These are phyloP conservation scores for Paxillus rubicundulus DNA, from an alignment of 768 basidiomycete genomes.

Conservation along the genomic window DNA sequence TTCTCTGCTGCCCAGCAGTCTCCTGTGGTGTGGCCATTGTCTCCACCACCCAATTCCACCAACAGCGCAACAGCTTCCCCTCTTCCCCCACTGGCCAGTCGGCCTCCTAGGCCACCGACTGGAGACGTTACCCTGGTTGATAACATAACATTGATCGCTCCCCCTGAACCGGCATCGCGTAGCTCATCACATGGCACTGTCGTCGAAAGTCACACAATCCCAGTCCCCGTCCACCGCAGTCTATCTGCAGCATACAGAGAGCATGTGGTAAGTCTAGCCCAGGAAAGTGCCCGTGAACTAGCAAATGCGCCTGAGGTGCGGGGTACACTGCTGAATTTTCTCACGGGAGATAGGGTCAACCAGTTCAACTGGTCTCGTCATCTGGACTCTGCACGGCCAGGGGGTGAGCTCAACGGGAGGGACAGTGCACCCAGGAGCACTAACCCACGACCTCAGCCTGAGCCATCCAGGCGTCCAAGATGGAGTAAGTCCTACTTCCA, in stretches of 20 bases:
- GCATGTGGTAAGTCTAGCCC: slow-evolving; percentile 10
- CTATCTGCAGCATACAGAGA: slow-evolving; percentile 23
- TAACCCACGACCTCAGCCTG: slow-evolving; percentile 9
- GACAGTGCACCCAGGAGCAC: slow-evolving; percentile 8
- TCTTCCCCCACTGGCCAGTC: slow-evolving; percentile 7
- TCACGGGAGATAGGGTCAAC: slow-evolving; percentile 25
- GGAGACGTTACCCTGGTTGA: slow-evolving; percentile 20
- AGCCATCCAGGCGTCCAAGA: slow-evolving; percentile 29
- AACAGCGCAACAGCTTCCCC: slow-evolving; percentile 5
- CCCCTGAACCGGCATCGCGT: slow-evolving; percentile 24
- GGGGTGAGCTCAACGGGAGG: slow-evolving; percentile 9
- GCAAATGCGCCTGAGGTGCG: slow-evolving; percentile 24
- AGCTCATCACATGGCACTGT: slow-evolving; percentile 22
- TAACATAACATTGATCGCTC: slow-evolving; percentile 13
- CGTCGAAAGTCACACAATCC: slow-evolving; percentile 11
- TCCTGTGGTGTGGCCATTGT: not conserved
- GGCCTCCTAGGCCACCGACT: slow-evolving; percentile 11
- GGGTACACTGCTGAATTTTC: slow-evolving; percentile 21
- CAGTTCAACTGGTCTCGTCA: slow-evolving; percentile 6
- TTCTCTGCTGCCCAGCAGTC: not conserved
- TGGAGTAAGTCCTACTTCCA: slow-evolving; percentile 26
- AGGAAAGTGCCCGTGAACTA: slow-evolving; percentile 20
- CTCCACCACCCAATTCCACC: not conserved
- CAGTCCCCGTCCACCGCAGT: slow-evolving; percentile 13
- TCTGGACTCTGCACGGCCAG: slow-evolving; percentile 4